These are phyloP conservation scores for Leccinum disarticulatum DNA, from an alignment of 768 basidiomycete species.

Conservation along the genomic window DNA sequence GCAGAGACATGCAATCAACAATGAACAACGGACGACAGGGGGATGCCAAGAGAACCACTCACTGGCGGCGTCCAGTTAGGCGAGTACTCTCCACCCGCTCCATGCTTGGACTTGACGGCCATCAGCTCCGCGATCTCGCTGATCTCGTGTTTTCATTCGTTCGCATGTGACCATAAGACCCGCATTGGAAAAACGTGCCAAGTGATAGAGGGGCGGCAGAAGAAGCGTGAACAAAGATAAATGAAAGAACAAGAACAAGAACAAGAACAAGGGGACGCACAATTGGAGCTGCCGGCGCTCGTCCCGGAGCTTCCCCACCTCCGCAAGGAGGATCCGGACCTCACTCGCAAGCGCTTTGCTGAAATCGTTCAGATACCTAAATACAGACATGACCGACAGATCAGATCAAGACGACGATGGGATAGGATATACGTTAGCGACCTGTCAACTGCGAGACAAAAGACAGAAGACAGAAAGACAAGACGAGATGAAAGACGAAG, in stretches of 20 bases:
- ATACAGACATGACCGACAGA: neutral
- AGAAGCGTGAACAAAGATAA: neutral
- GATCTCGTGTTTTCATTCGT: conserved; percentile 1
- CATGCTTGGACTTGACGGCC: conserved; percentile 80
- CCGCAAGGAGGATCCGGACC: conserved; percentile 59
- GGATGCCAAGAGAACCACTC: conserved; percentile 14
- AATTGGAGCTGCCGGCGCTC: conserved; percentile 57
- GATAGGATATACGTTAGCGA: conserved; percentile 7
- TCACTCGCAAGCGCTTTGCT: conserved; percentile 62
- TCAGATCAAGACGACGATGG: neutral
- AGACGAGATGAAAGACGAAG: neutral
- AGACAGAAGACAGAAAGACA: neutral
- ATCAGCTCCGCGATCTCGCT: conserved; percentile 87
- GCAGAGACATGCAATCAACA: neutral
- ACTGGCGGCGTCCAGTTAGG: conserved; percentile 73
- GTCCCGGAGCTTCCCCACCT: conserved; percentile 60
- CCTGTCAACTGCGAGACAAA: neutral
- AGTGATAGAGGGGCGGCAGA: neutral
- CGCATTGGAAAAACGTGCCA: neutral
- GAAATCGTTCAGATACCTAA: conserved; percentile 58
- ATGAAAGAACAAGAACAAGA: neutral
- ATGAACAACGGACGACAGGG: neutral
- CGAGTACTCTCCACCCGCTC: conserved; percentile 74
- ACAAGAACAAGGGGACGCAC: conserved; percentile 35
- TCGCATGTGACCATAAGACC: neutral